phyloP scores from a whole-genome alignment of 2,329 filamentous ascomycete genomes.

The Neopestalotiopsis clavispora region DNA sequence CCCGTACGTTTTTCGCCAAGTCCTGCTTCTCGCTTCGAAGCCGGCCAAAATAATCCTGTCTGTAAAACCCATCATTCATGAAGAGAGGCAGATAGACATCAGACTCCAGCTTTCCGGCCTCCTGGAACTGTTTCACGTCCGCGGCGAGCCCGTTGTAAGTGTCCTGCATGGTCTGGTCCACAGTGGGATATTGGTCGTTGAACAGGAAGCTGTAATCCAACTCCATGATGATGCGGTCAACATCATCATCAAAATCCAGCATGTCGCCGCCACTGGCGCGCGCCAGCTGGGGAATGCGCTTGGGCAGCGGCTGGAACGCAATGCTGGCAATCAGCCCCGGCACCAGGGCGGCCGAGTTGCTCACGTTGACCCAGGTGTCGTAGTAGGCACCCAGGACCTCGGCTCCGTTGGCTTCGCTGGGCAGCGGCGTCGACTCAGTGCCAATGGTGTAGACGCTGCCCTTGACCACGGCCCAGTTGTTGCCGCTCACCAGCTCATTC shows the following conservation, averaged over 20 bases:
- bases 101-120: slow-evolving; percentile 36
- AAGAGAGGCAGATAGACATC: slow-evolving; percentile 45
- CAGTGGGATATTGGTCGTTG: slow-evolving; percentile 31
- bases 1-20: slow-evolving; percentile 39
- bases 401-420: slow-evolving; percentile 29
- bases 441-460: slow-evolving; percentile 43
- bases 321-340: slow-evolving; percentile 38
- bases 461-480: slow-evolving; percentile 44
- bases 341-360: slow-evolving; percentile 28
- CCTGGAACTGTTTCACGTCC: slow-evolving; percentile 36
- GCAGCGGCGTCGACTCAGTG: slow-evolving; percentile 42
- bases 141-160: slow-evolving; percentile 39
- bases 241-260: slow-evolving; percentile 42
- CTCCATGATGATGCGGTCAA: slow-evolving; percentile 48
- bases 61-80: slow-evolving; percentile 47
- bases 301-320: slow-evolving; percentile 45
- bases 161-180: slow-evolving; percentile 41
- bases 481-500: slow-evolving; percentile 48
- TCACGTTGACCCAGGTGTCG: slow-evolving; percentile 39
- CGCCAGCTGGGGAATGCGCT: slow-evolving; percentile 37
- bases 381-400: slow-evolving; percentile 37
- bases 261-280: slow-evolving; percentile 41
- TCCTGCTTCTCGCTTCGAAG: slow-evolving; percentile 39
- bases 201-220: slow-evolving; percentile 45
- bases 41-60: slow-evolving; percentile 48